Evolutionary conservation across 2,329 filamentous ascomycete species (phyloP).

Genomic region (Dryadomyces quercivorus): DNA sequence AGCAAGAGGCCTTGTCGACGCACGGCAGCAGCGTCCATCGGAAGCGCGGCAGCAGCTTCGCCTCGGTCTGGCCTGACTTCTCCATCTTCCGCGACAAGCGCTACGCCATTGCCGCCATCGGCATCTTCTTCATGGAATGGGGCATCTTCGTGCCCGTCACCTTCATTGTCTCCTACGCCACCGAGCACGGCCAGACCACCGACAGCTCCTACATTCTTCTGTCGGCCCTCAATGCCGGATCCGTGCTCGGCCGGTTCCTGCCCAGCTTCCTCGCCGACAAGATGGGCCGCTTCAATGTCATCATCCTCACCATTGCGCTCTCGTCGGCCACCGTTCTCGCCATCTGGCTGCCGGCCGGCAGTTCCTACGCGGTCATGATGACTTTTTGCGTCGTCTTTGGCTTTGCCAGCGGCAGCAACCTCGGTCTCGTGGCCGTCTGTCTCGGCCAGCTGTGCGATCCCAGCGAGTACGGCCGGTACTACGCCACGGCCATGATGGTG

Average conservation of each 20-base stretch:
- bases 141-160: conserved; percentile 63
- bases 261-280: conserved; percentile 67
- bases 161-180: conserved; percentile 63
- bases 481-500: conserved; percentile 65
- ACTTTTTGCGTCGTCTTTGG: conserved; percentile 64
- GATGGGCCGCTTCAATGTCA: conserved; percentile 69
- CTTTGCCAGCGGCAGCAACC: conserved; percentile 67
- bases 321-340: conserved; percentile 45
- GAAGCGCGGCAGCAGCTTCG: not conserved
- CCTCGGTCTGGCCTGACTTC: conserved; percentile 42
- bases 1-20: not conserved
- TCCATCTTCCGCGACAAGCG: conserved; percentile 46
- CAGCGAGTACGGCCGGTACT: conserved; percentile 53
- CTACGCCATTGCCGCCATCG: conserved; percentile 48
- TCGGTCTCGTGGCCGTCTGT: conserved; percentile 69
- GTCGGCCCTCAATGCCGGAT: conserved; percentile 71
- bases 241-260: conserved; percentile 62
- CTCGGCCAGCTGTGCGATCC: conserved; percentile 71
- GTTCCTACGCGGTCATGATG: conserved; percentile 44
- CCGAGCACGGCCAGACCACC: conserved; percentile 44
- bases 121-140: conserved; percentile 60
- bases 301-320: conserved; percentile 52
- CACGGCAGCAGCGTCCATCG: no score
- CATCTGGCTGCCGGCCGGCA: conserved; percentile 56
- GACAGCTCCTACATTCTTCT: conserved; percentile 61